Evolutionary conservation across 2,329 filamentous ascomycete species (phyloP).

Genomic region (Alternaria brassicae): DNA sequence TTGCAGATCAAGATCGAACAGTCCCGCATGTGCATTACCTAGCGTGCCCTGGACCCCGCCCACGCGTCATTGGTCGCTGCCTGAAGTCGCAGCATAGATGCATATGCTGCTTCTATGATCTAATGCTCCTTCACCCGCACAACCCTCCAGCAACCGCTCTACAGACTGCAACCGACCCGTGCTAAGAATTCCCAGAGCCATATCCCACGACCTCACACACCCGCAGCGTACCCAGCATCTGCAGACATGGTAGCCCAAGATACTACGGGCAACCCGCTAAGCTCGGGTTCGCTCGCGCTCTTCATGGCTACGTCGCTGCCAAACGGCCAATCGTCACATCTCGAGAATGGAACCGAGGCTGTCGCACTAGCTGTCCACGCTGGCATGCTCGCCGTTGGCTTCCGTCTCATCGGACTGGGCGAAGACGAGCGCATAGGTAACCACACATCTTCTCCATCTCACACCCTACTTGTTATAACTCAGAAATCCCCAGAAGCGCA

Average conservation of each 20-base stretch:
- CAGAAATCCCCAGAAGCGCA: slow-evolving; percentile 59
- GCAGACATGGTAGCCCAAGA: slow-evolving; percentile 37
- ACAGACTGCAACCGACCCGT: background rate
- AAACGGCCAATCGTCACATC: slow-evolving; percentile 46
- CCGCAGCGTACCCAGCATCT: background rate
- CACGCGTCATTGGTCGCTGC: slow-evolving; percentile 19
- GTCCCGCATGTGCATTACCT: slow-evolving; percentile 15
- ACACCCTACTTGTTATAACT: slow-evolving; percentile 22
- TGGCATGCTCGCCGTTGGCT: slow-evolving; percentile 80
- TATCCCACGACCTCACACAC: background rate
- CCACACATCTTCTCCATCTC: slow-evolving; percentile 20
- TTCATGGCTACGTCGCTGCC: slow-evolving; percentile 56
- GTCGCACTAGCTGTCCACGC: slow-evolving; percentile 85
- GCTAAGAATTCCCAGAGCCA: background rate
- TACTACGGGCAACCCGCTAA: slow-evolving; percentile 53
- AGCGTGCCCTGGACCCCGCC: slow-evolving; percentile 36
- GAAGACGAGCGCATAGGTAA: slow-evolving; percentile 79
- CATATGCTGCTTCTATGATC: background rate
- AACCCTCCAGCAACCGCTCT: background rate
- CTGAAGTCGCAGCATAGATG: background rate
- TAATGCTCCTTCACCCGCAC: background rate
- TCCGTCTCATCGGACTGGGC: slow-evolving; percentile 80
- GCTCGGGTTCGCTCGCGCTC: slow-evolving; percentile 51
- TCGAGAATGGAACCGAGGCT: slow-evolving; percentile 79
- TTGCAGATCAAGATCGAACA: slow-evolving; percentile 11